A percentile compares a stretch with the other conserved stretches of the same genome.
These are phyloP conservation scores for Aureobasidium sp. DNA, from an alignment of 2,329 filamentous ascomycete species.

Conservation along the genomic window DNA sequence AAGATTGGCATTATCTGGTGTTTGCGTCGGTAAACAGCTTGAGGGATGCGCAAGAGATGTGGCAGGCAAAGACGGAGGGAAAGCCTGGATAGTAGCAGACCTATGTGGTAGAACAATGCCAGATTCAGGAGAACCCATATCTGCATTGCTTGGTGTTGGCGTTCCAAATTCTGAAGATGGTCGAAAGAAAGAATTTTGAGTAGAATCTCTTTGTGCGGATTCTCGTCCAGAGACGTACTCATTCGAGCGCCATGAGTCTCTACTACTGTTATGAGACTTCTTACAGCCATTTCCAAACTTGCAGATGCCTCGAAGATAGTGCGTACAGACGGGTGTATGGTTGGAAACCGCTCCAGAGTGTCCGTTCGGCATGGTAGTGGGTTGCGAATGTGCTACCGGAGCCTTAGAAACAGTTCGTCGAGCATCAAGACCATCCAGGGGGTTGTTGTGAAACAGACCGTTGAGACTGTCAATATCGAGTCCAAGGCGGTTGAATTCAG, in stretches of 20 bases:
- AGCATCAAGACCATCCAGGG: conserved; percentile 20
- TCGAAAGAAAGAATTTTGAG: neutral
- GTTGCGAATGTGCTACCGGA: neutral
- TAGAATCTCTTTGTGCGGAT: neutral
- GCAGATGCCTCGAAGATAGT: conserved; percentile 17
- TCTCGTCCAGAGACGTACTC: neutral
- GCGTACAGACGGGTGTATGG: neutral
- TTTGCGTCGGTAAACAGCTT: conserved; percentile 15
- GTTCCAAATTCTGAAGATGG: neutral
- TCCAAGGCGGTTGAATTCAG: conserved; percentile 44
- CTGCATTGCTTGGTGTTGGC: neutral
- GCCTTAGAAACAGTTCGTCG: neutral
- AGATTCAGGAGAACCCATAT: neutral
- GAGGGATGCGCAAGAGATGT: neutral
- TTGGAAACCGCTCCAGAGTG: neutral
- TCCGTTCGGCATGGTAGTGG: neutral
- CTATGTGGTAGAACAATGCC: neutral
- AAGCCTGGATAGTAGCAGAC: neutral
- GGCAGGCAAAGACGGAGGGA: neutral
- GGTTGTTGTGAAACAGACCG: conserved; percentile 41
- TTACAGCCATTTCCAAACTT: conserved; percentile 23
- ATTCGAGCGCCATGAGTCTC: neutral
- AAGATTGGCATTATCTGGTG: conserved; percentile 18
- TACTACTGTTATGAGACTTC: conserved; percentile 16
- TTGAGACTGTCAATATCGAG: conserved; percentile 44